These are phyloP conservation scores for Mesotaenium endlicherianum DNA, from an alignment of 139 green algal genomes.

Conservation along the genomic window DNA sequence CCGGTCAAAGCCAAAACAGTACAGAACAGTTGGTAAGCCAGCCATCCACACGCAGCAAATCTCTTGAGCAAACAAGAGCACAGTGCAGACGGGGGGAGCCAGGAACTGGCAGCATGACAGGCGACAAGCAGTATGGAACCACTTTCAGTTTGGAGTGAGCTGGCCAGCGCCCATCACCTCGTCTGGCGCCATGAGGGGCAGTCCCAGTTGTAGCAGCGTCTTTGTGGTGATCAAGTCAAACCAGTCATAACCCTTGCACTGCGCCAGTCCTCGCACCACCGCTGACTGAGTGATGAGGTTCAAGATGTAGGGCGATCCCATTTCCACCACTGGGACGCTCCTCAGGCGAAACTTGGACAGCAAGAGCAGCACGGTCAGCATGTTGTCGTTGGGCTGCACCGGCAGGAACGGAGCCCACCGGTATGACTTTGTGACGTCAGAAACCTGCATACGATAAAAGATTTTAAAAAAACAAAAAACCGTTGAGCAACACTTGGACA, in stretches of 20 bases:
- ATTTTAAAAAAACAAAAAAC: too few relatives aligned
- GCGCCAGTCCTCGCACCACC: slow-evolving; percentile 9
- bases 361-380: slow-evolving; percentile 37
- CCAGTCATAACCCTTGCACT: slow-evolving; percentile 34
- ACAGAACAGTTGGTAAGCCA: too few relatives aligned
- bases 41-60: too few relatives aligned
- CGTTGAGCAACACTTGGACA: too few relatives aligned
- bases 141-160: neutral
- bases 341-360: slow-evolving; percentile 28
- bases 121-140: neutral
- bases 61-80: too few relatives aligned
- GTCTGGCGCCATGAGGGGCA: slow-evolving; percentile 7
- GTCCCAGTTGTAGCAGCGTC: slow-evolving; percentile 12
- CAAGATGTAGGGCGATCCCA: neutral
- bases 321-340: slow-evolving; percentile 22
- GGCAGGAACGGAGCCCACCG: slow-evolving; percentile 34
- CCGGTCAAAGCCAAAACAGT: too few relatives aligned
- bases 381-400: neutral
- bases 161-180: too few relatives aligned
- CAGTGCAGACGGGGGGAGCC: too few relatives aligned
- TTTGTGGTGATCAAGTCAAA: slow-evolving; percentile 23
- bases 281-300: slow-evolving; percentile 43
- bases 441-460: too few relatives aligned
- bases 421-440: slow-evolving; percentile 14
- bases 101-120: too few relatives aligned